Evolutionary conservation across 441 rosid species (phyloP).

Genomic region (Heliophila coronopifolia): DNA sequence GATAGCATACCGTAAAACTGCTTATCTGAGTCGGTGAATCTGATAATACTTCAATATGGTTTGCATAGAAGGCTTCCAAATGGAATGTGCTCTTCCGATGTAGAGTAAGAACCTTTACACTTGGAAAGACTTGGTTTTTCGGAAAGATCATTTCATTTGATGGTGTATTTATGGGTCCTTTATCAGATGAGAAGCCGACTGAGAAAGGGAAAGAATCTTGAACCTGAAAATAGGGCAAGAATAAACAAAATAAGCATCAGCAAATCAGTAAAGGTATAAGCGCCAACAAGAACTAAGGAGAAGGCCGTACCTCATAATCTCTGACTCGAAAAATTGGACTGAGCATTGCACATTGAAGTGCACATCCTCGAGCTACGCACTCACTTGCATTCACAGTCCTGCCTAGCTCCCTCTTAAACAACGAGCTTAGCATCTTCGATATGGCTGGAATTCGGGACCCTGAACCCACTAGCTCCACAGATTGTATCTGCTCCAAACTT

Average conservation of each 20-base stretch:
- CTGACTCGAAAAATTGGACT: conserved; percentile 62
- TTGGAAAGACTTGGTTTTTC: conserved; percentile 54
- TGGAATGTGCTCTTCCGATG: conserved; percentile 40
- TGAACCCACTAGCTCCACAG: conserved; percentile 69
- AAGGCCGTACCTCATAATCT: conserved; percentile 57
- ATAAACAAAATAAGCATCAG: conserved; percentile 13
- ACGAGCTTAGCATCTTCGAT: conserved; percentile 39
- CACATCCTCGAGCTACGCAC: conserved; percentile 72
- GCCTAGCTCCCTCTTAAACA: conserved; percentile 51
- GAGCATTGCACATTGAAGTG: conserved; percentile 75
- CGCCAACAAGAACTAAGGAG: neutral
- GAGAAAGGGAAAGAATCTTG: conserved; percentile 65
- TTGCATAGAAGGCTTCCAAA: conserved; percentile 50
- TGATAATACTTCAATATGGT: conserved; percentile 38
- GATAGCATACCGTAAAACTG: conserved; percentile 44
- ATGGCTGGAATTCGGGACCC: conserved; percentile 68
- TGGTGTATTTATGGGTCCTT: conserved; percentile 38
- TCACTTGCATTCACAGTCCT: conserved; percentile 64
- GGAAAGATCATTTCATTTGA: conserved; percentile 48
- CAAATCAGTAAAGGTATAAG: neutral
- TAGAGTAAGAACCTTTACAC: conserved; percentile 50
- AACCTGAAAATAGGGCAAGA: conserved; percentile 39
- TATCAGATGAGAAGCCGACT: conserved; percentile 52
- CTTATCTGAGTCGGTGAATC: conserved; percentile 37
- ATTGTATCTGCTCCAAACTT: conserved; percentile 41